Percentiles rank a stretch among this genome's conserved stretches.
phyloP scores from a whole-genome alignment of 495 filamentous ascomycete species.

The Aspergillus ellipticus region DNA sequence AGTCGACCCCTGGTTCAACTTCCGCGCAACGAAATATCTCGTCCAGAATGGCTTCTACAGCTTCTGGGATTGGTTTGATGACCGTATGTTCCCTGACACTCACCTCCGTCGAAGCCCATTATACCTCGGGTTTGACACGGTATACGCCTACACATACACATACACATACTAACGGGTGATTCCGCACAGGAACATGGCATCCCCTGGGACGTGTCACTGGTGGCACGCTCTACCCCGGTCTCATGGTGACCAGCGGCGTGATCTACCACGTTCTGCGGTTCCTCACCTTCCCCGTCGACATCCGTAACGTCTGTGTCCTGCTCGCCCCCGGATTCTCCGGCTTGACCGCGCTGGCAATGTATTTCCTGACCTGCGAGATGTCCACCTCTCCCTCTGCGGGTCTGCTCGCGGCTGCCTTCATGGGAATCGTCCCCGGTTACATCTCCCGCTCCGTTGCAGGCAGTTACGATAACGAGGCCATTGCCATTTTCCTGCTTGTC shows the following conservation, averaged over 20 bases:
- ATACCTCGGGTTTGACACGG: neutral
- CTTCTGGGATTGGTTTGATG: conserved; percentile 99
- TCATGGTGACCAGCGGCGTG: conserved; percentile 97
- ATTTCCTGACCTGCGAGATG: conserved; percentile 97
- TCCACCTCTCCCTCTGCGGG: conserved; percentile 85
- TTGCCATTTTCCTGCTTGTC: conserved; percentile 97
- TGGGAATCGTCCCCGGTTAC: conserved; percentile 97
- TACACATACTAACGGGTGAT: conserved; percentile 2
- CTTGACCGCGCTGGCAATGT: conserved; percentile 88
- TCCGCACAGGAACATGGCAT: conserved; percentile 83
- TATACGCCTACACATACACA: conserved; percentile 22
- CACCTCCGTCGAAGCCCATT: neutral
- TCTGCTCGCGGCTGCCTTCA: conserved; percentile 89
- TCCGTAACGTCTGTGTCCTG: conserved; percentile 97
- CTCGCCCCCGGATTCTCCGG: conserved; percentile 96
- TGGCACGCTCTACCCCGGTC: conserved; percentile 94
- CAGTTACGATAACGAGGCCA: conserved; percentile 99
- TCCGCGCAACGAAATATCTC: conserved; percentile 96
- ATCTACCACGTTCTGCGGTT: conserved; percentile 95
- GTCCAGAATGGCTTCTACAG: conserved; percentile 95
- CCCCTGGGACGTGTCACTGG: conserved; percentile 97
- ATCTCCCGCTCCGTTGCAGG: conserved; percentile 97
- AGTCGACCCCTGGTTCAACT: conserved; percentile 99
- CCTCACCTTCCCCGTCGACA: conserved; percentile 92
- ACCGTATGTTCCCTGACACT: conserved; percentile 57